Evolutionary conservation across 2,329 filamentous ascomycete genomes (phyloP), one percentile per base, ranked within the genome.

Genomic region (Tolypocladium capitatum): DNA sequence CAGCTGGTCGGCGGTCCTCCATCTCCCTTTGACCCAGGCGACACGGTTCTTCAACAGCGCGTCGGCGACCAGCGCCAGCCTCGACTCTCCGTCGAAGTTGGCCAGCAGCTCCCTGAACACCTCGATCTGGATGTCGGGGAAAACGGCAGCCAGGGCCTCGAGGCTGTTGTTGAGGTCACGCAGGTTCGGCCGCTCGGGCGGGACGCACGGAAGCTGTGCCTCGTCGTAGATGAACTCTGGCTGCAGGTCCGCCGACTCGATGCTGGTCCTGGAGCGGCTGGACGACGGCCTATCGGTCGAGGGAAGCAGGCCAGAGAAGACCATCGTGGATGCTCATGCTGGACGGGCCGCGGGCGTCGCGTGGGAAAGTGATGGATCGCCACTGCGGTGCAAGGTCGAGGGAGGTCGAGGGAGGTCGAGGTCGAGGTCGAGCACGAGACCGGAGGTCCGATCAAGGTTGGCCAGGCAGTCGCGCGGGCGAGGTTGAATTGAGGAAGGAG

Each of bases 61-160:
- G 60, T 92, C 86, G 13, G 86, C 86, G 28, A 90, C 82, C 44
- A 92, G 74, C 40, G 86, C 82, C 24, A 91, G 67, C 53, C 85
- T 73, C 52, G 85, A 91, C 63, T 90, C 84, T 56, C 82, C 80
- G 57, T 83, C 83, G 60, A 90, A 84, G 58, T 73, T 84, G 35
- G 74, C 68, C 44, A 92, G 77, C 76, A 92, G 85, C 68, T 91
- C 86, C 41, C 86, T 78, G 60, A 92, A 87, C 18, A 90, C 86
- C 55, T 90, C 84, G 50, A 86, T 73, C 63, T 88, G 83, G n/a
- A 90, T 72, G 63, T 90, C 80, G 28, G 86, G 86, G 54, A 92
- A 92, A 9, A 90, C 74, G 43, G 78, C 78, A 21, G 80, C 78
- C 40, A 92, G 75, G 13, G 75, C 78, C 51, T 78, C 76, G 52